phyloP scores from a whole-genome alignment of 768 basidiomycete species.

The Chalciporus chontae region DNA sequence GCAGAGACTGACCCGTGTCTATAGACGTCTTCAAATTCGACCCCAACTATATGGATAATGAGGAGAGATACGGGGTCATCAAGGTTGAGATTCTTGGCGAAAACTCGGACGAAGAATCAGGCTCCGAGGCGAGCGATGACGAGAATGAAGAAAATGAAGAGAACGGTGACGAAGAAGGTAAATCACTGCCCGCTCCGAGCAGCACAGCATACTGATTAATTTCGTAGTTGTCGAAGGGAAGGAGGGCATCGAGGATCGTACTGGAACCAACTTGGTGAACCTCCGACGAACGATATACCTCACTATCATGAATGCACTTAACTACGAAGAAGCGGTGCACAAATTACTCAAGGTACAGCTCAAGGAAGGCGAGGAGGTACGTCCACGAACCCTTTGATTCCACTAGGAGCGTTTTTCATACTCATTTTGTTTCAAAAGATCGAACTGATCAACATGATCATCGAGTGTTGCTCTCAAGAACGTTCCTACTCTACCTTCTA shows the following conservation, averaged over 20 bases:
- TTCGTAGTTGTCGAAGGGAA: constrained; percentile 65
- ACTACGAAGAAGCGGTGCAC: constrained; percentile 98
- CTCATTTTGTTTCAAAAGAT: constrained; percentile 47
- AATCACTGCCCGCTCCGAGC: not conserved
- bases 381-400: constrained; percentile 10
- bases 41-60: constrained; percentile 82
- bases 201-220: constrained; percentile 27
- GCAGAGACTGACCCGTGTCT: constrained; percentile 7
- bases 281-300: constrained; percentile 91
- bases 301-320: constrained; percentile 98
- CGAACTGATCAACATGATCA: constrained; percentile 96
- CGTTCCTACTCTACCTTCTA: constrained; percentile 98
- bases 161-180: constrained; percentile 35
- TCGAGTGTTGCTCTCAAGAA: constrained; percentile 99
- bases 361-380: constrained; percentile 89
- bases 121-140: constrained; percentile 58
- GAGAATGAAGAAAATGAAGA: constrained; percentile 66
- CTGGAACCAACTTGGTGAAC: constrained; percentile 94
- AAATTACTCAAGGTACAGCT: constrained; percentile 93
- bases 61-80: constrained; percentile 90
- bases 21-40: constrained; percentile 95
- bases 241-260: constrained; percentile 90
- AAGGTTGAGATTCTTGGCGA: constrained; percentile 93
- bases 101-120: constrained; percentile 71
- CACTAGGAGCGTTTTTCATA: not conserved